Evolutionary conservation across 495 filamentous ascomycete species (phyloP).

Genomic region (Cenococcum geophilum): DNA sequence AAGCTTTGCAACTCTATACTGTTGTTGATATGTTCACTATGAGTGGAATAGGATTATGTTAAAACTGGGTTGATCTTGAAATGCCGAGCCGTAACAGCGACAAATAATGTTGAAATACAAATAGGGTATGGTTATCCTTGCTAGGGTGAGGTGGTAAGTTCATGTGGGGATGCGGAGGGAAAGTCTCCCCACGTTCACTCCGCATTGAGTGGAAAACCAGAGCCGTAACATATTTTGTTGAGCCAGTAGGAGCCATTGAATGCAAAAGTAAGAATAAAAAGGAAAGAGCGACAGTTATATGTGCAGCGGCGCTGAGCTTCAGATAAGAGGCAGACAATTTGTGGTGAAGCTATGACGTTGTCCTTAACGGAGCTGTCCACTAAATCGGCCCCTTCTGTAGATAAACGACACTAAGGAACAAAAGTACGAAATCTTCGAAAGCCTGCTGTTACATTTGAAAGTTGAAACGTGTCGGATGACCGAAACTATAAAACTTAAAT

Average conservation of each 20-base stretch:
- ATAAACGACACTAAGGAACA: no score
- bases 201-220: slow-evolving; percentile 15
- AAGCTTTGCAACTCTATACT: not conserved
- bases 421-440: no score
- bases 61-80: not conserved
- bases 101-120: slow-evolving; percentile 1
- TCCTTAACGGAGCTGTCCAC: no score
- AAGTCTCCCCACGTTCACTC: slow-evolving; percentile 9
- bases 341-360: no score
- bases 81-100: not conserved
- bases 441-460: no score
- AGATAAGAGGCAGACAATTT: no score
- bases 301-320: not conserved
- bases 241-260: not conserved
- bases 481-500: no score
- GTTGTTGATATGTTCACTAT: not conserved
- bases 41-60: not conserved
- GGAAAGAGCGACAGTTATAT: not conserved
- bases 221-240: not conserved
- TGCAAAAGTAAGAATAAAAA: not conserved
- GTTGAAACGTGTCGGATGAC: no score
- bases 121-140: not conserved
- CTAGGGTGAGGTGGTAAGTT: not conserved
- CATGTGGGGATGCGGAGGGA: not conserved
- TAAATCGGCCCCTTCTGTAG: no score